A percentile compares a stretch with the other conserved stretches of the same genome.
Evolutionary conservation across 1,139 yeast genomes (phyloP).

Genomic region (Protomyces gravidus): DNA sequence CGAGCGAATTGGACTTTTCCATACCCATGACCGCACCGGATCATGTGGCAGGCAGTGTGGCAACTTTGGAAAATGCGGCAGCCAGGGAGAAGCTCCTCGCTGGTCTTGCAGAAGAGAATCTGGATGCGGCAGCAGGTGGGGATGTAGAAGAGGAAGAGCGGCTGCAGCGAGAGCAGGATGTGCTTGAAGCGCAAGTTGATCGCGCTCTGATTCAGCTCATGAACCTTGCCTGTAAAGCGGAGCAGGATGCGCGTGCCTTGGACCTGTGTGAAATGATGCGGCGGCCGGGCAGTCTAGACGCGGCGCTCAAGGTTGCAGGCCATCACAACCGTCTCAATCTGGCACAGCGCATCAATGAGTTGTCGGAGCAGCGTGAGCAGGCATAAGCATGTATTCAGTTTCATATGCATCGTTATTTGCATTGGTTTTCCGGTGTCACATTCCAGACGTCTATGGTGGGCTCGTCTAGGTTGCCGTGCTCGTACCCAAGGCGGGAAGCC

Average conservation of each 20-base stretch:
- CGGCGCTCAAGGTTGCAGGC: slow-evolving; percentile 79
- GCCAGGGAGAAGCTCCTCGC: slow-evolving; percentile 35
- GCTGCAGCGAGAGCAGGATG: slow-evolving; percentile 31
- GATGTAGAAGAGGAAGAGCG: slow-evolving; percentile 8
- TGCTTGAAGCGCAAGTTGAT: slow-evolving; percentile 51
- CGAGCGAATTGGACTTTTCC: slow-evolving; percentile 67
- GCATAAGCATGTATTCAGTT: background rate
- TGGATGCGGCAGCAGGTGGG: slow-evolving; percentile 37
- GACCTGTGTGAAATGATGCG: slow-evolving; percentile 65
- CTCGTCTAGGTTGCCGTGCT: slow-evolving; percentile 75
- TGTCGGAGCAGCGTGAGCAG: slow-evolving; percentile 56
- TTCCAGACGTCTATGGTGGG: slow-evolving; percentile 28
- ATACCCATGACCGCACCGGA: slow-evolving; percentile 50
- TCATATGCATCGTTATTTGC: background rate
- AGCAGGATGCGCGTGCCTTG: slow-evolving; percentile 61
- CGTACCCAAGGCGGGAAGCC: slow-evolving; percentile 67
- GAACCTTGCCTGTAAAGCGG: slow-evolving; percentile 70
- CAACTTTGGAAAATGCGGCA: slow-evolving; percentile 35
- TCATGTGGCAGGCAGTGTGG: slow-evolving; percentile 38
- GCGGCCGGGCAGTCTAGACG: slow-evolving; percentile 72
- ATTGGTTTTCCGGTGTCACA: background rate
- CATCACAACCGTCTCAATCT: slow-evolving; percentile 64
- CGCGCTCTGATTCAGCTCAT: slow-evolving; percentile 69
- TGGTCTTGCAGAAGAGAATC: slow-evolving; percentile 43
- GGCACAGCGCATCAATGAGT: slow-evolving; percentile 62